phyloP scores from a whole-genome alignment of 1,284 basidiomycete genomes.

The Pseudozyma flocculosa region DNA sequence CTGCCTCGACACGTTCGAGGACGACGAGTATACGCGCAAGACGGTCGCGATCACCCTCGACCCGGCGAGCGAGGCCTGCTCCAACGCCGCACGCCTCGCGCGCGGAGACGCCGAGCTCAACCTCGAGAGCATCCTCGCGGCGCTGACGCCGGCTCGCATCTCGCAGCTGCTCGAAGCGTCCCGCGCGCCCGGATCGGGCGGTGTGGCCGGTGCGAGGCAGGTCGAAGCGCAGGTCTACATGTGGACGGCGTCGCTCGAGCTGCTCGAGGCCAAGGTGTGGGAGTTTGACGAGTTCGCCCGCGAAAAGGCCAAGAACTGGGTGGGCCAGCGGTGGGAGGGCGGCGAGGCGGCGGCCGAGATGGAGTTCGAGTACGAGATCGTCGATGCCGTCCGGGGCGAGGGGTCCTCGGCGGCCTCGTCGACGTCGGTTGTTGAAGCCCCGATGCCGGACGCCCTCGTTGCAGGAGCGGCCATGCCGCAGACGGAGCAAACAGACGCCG shows the following conservation, averaged over 20 bases:
- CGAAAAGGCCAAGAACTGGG: slow-evolving; percentile 23
- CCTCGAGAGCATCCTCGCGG: slow-evolving; percentile 20
- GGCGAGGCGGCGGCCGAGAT: slow-evolving; percentile 12
- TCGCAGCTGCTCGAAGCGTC: neutral
- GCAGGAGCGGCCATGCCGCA: no score
- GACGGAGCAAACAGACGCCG: no score
- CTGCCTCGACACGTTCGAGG: slow-evolving; percentile 39
- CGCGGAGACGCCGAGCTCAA: slow-evolving; percentile 13
- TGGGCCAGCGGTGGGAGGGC: slow-evolving; percentile 10
- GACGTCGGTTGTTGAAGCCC: neutral
- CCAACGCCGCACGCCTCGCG: slow-evolving; percentile 18
- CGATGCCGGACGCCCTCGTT: slow-evolving; percentile 1
- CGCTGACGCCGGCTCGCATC: slow-evolving; percentile 11
- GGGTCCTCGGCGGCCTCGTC: neutral
- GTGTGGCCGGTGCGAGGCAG: no score
- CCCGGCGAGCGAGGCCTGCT: slow-evolving; percentile 2
- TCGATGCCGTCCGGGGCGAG: slow-evolving; percentile 13
- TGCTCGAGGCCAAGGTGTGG: slow-evolving; percentile 22
- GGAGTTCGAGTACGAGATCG: slow-evolving; percentile 32
- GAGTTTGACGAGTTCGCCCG: slow-evolving; percentile 34
- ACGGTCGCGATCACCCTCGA: slow-evolving; percentile 15
- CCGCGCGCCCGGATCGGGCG: neutral
- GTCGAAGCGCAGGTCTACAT: slow-evolving; percentile 24
- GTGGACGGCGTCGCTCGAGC: slow-evolving; percentile 20
- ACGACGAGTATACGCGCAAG: slow-evolving; percentile 32